Base-by-base conservation (phyloP, 2,329 filamentous ascomycete species). In the Neonectria neomacrospora region DNA sequence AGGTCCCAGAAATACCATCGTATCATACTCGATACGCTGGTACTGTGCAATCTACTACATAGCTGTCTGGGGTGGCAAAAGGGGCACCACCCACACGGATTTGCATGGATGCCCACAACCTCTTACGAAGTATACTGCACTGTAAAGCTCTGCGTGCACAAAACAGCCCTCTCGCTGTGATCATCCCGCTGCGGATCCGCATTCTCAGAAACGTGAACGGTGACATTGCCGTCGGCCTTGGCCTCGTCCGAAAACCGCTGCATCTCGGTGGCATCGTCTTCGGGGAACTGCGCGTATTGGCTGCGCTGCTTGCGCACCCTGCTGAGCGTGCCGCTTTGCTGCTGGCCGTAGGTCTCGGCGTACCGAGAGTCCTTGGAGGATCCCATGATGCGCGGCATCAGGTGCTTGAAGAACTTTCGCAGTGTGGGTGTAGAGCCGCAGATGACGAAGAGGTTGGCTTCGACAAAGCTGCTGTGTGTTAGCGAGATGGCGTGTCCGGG, bases 381-480 rank as follows among this genome's bases (percentile, higher is more conserved):
- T 20, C 67, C 68, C 26, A 77, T 67, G 14, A 76, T 34, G 22
- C 53, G 67, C 1, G 77, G 77, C 20, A 74, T 70, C 14, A 78
- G 66, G 62, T 78, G 74, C 22, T 70, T 69, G 54, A 78, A 72
- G 67, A 80, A 80, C 39, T 73, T 76, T 23, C 77, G 76, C 9
- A 79, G 54, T 1, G 78, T 80, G 1, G 78, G 77, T 60, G 80
- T 75, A 51, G 77, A 80, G 56, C 76, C 77, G 69, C 78, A 80
- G 56, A 81, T 77, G 61, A 81, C 69, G 55, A 80, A 75, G 2
- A 81, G 71, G 59, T 80, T 81, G 10, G 72, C 74, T 60, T 81
- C 79, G 32, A 80, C 61, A 53, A 80, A 73, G 11, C 77, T 79
- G 34, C 9, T 3, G 28, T 7, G 2, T 22, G 41, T 61, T 39